Base-by-base conservation (phyloP, 108 stramenopile species). In the Pseudonitzschia delicatissima region DNA sequence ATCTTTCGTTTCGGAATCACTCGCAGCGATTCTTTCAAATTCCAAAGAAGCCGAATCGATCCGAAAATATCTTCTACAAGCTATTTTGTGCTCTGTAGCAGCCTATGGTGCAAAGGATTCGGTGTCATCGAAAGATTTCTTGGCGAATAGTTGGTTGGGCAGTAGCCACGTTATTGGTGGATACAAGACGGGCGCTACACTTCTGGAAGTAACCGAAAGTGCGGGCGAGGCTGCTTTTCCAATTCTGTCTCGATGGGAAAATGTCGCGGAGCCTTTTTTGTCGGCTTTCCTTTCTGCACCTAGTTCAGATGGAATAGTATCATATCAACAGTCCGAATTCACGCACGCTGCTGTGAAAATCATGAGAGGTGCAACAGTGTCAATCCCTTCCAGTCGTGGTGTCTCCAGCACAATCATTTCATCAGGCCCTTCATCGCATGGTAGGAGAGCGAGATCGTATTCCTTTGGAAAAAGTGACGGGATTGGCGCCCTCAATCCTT, bases 381-480 rank as follows among this genome's bases (percentile, higher is more conserved):
- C 71, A 23, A 68, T 73, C 49, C 34, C 79, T 25, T 65, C 67
- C 20, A 53, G 68, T 32, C 60, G 73, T 36, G 74, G 67, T 0
- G 17, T 57, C 18, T 62, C 57, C 27, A 68, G 36, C 5, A 69
- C 87, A 32, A 77, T 80, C 33, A 89, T 94, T 44, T 82, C 83
- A 0, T 76, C 90, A 31, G 93, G 93, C 8, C 90, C 93, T 6
- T 57, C 76, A n/a, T 57, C 62, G n/a, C 57, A 53, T 5, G 90
- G 93, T 23, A 71, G 84, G n/a, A 60, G 93, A 66, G 51, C 64
- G 27, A 62, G 90, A 28, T 91, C 90, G 8, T 91, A 94, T 64
- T 91, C 93, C 4, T 67, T 94, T 69, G 88, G 90, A 34, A 77
- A 78, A 23, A 72, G 61, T 36, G 82, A 82, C 45, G 58, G 67